Percentiles rank a stretch among this genome's conserved stretches.
These are phyloP conservation scores for Termitomyces sp. DNA, from an alignment of 768 basidiomycete genomes.

Conservation along the genomic window DNA sequence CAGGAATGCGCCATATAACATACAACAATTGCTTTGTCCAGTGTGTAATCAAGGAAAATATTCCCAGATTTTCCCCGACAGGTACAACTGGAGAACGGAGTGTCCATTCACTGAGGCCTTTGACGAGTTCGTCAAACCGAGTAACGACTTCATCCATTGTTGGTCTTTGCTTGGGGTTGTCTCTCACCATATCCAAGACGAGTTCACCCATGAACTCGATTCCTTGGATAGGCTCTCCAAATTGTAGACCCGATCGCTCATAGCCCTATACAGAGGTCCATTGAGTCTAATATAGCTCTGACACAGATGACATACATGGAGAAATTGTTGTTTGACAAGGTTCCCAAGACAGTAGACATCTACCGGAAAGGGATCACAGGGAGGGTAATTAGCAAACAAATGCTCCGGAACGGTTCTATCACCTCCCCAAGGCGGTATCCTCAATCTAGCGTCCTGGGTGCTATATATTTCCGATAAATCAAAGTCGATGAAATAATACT, in stretches of 20 bases:
- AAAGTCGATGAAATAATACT: no score
- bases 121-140: constrained; percentile 21
- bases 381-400: constrained; percentile 12
- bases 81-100: constrained; percentile 22
- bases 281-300: background rate
- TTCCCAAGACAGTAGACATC: constrained; percentile 33
- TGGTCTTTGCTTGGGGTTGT: constrained; percentile 27
- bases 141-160: constrained; percentile 30
- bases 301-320: constrained; percentile 1
- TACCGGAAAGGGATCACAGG: constrained; percentile 25
- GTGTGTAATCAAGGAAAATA: constrained; percentile 1
- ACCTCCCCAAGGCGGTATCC: constrained; percentile 23
- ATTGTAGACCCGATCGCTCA: background rate
- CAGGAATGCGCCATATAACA: no score
- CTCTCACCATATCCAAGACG: constrained; percentile 28
- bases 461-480: constrained; percentile 9
- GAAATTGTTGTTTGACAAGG: constrained; percentile 14
- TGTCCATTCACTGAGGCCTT: constrained; percentile 20
- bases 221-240: constrained; percentile 7
- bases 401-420: constrained; percentile 21
- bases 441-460: constrained; percentile 17
- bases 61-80: background rate
- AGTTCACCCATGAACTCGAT: constrained; percentile 25
- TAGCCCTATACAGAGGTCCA: background rate
- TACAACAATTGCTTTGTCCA: constrained; percentile 3